Conservation (phyloP, 139 green algal genomes). For the Zygnema circumcarinatum region DNA sequence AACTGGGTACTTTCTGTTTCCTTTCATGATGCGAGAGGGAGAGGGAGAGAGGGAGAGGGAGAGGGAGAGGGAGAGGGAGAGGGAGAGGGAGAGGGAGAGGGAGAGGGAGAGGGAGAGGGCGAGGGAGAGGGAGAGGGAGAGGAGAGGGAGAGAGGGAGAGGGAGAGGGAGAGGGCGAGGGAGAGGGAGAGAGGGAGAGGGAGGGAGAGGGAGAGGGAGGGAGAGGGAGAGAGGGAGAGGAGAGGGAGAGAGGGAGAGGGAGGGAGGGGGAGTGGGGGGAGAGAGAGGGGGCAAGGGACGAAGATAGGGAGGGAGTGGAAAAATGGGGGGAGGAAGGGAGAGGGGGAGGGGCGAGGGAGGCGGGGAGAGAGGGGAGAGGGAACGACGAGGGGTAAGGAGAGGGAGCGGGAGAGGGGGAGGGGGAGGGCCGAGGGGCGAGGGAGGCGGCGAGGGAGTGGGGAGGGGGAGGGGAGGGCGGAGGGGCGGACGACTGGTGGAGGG, state of each 20-base stretch:
- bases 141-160: conserved; percentile 17
- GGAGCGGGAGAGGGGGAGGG: not conserved
- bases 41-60: not conserved
- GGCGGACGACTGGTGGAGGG: conserved; percentile 1
- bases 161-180: conserved; percentile 9
- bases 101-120: conserved; percentile 25
- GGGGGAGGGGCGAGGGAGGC: not conserved
- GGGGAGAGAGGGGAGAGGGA: conserved; percentile 12
- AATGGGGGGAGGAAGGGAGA: conserved; percentile 4
- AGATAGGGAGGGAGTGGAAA: not conserved
- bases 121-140: conserved; percentile 27
- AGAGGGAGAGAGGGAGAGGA: not conserved
- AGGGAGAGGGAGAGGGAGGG: conserved; percentile 19
- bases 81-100: not conserved
- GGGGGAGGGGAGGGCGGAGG: not conserved
- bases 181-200: conserved; percentile 20
- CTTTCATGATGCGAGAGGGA: not conserved
- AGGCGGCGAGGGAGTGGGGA: not conserved
- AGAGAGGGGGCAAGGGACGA: not conserved
- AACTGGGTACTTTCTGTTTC: not conserved
- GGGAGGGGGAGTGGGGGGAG: conserved; percentile 8
- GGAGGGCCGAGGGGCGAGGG: not conserved
- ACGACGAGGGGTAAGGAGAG: not conserved
- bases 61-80: not conserved
- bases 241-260: conserved; percentile 21